Evolutionary conservation across 805 yeast species (phyloP).

Genomic region (Limtongia smithiae): DNA sequence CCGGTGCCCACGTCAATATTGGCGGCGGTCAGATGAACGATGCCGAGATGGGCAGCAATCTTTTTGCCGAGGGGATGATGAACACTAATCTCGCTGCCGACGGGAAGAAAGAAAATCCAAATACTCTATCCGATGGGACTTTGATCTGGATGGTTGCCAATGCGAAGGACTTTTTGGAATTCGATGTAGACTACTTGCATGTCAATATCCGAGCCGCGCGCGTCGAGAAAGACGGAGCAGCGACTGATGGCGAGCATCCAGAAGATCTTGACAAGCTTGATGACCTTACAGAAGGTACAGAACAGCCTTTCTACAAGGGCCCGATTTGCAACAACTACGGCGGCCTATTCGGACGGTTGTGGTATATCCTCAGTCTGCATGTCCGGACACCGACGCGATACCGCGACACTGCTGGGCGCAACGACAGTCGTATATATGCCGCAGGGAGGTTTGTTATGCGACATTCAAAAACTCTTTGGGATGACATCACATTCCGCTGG

Average conservation of each 20-base stretch:
- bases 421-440: background rate
- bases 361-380: background rate
- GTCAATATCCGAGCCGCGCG: conserved; percentile 3
- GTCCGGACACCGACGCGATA: background rate
- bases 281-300: background rate
- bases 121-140: conserved; percentile 20
- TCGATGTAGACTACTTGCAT: conserved; percentile 11
- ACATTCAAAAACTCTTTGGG: background rate
- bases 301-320: conserved; percentile 14
- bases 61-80: conserved; percentile 5
- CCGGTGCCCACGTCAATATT: conserved; percentile 17
- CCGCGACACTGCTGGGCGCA: background rate
- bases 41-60: conserved; percentile 2
- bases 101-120: background rate
- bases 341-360: conserved; percentile 7
- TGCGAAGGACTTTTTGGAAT: background rate
- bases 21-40: conserved; percentile 20
- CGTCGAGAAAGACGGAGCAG: background rate
- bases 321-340: conserved; percentile 11
- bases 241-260: background rate
- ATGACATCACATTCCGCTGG: background rate
- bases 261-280: background rate
- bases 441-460: too few species aligned
- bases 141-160: conserved; percentile 24
- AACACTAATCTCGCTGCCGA: background rate